Evolutionary conservation across 2,329 filamentous ascomycete species (phyloP), one percentile per base, ranked within the genome.

Genomic region (Neonectria neomacrospora): DNA sequence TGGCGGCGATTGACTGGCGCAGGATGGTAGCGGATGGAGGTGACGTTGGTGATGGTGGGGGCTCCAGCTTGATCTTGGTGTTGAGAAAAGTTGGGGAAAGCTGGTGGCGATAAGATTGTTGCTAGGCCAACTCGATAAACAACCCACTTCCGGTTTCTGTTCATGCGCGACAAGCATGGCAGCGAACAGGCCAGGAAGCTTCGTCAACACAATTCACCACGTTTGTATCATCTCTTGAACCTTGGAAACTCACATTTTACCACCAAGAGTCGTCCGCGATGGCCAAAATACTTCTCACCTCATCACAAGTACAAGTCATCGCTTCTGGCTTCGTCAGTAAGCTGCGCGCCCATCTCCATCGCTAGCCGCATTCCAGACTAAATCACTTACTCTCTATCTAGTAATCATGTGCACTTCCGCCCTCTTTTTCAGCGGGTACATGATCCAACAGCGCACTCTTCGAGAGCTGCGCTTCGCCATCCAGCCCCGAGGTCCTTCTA

Each of bases 371-470:
- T 71, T 70, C 70, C 67, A 55, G 37, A n/a, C 34, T 34, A 34
- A 11, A 22, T 44, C 28, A 2, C 28, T 58, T 58, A 61, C 63
- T 66, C 39, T 32, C 44, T 23, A 20, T 47, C 16, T 16, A 90
- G 91, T 97, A 63, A 81, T 92, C 67, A 76, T 92, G 26, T 97
- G 93, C 79, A 97, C 94, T 3, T 78, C 90, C 39, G 87, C 94
- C 5, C 88, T 97, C 26, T 97, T 97, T 77, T 83, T 97, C 32
- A 93, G 92, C 54, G 94, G 94, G 73, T 97, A 96, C 77, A 86
- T 90, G 3, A 85, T 97, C 56, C 94, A 97, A 74, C 94, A 97
- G 78, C 88, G 93, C 71, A 96, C 93, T 0, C 87, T 97, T 5
- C 87, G 86, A 66, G 90, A 90, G 71, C 85, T 97, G 32, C 91